Evolutionary conservation across 2,329 filamentous ascomycete genomes (phyloP), one percentile per base, ranked within the genome.

Genomic region (Botrytis medusae): DNA sequence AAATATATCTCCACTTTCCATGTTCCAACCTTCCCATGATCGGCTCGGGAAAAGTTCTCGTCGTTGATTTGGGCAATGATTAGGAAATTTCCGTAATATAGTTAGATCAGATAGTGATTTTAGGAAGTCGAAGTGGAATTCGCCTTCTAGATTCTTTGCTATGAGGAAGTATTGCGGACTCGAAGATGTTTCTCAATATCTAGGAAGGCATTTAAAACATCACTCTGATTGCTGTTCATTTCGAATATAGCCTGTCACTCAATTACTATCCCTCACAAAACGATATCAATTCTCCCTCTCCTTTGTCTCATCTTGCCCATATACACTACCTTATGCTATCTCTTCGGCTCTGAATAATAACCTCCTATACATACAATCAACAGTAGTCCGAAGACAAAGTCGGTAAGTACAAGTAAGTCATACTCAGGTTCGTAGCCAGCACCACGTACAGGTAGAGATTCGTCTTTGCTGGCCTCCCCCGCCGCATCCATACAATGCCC

Each of bases 11-110:
- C 51, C 51, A 32, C 29, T 25, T 25, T 69, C 51, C 51, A 60
- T 46, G 14, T 69, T 67, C 62, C 70, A 72, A 22, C 63, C 73
- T 25, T 37, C 48, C 73, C 73, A 74, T 32, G 64, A 54, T 62
- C 69, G 69, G 22, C 69, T 72, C 32, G 69, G 73, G 29, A 72
- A 74, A 16, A 57, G 40, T n/a, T 57, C 12, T 42, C 68, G 57
- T 65, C 72, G 37, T 9, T n/a, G n/a, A n/a, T n/a, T n/a, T n/a
- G n/a, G n/a, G n/a, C n/a, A n/a, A n/a, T n/a, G n/a, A n/a, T n/a
- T n/a, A n/a, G n/a, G n/a, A n/a, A n/a, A n/a, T n/a, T n/a, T n/a
- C n/a, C n/a, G n/a, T n/a, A n/a, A n/a, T n/a, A n/a, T n/a, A n/a
- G n/a, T n/a, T n/a, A n/a, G n/a, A n/a, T n/a, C n/a, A n/a, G n/a